phyloP scores from a whole-genome alignment of 306 rosid species.

The Inga leiocalycina region DNA sequence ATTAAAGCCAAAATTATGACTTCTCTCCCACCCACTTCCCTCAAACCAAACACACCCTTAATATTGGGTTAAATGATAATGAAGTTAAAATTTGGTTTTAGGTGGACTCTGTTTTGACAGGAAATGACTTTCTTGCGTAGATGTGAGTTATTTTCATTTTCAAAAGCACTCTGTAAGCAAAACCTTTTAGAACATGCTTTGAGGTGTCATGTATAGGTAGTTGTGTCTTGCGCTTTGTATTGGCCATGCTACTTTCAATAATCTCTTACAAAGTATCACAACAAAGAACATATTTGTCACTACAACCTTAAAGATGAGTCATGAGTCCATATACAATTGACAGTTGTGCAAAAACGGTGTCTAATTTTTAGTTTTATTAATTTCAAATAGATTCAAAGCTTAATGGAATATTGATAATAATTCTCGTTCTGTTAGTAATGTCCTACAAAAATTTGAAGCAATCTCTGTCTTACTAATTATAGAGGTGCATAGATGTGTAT shows the following conservation, averaged over 20 bases:
- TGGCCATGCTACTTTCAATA: background rate
- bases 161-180: background rate
- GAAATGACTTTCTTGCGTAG: background rate
- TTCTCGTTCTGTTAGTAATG: background rate
- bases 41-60: too few species aligned
- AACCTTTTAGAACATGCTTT: background rate
- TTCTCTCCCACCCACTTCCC: too few species aligned
- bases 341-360: background rate
- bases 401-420: background rate
- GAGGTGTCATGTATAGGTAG: background rate
- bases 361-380: background rate
- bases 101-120: constrained; percentile 8
- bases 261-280: background rate
- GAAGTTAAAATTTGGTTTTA: background rate
- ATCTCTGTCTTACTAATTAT: background rate
- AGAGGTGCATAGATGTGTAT: background rate
- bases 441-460: background rate
- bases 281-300: too few species aligned
- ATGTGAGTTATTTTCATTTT: constrained; percentile 3
- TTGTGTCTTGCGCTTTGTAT: background rate
- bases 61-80: background rate
- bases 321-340: background rate
- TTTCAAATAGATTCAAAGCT: background rate
- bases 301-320: too few species aligned
- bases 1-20: too few species aligned